Conservation (phyloP, 805 yeast species). For the Starmerella stellata region DNA sequence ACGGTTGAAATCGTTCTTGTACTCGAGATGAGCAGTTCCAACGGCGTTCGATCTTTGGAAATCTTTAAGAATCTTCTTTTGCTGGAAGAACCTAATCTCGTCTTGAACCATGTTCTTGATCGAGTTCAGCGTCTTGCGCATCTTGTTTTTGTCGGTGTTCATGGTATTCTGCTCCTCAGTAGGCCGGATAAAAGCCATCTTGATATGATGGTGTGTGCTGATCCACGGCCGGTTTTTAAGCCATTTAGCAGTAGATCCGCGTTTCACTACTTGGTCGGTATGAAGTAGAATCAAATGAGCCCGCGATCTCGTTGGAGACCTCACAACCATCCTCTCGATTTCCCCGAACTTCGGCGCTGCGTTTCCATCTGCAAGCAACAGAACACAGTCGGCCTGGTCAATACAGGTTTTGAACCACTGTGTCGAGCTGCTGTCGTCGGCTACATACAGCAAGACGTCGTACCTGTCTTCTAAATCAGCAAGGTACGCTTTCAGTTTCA, state of each 20-base stretch:
- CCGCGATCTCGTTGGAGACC: constrained; percentile 65
- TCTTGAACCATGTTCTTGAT: constrained; percentile 18
- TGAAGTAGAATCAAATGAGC: constrained; percentile 75
- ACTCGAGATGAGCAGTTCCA: constrained; percentile 27
- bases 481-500: constrained; percentile 75
- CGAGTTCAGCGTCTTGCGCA: constrained; percentile 7
- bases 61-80: constrained; percentile 17
- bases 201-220: constrained; percentile 81
- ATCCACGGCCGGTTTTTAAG: constrained; percentile 76
- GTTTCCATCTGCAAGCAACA: constrained; percentile 69
- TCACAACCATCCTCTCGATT: constrained; percentile 57
- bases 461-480: constrained; percentile 79
- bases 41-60: constrained; percentile 20
- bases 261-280: constrained; percentile 60
- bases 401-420: constrained; percentile 87
- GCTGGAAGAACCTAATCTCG: constrained; percentile 13
- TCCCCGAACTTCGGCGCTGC: constrained; percentile 64
- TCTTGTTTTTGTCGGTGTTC: constrained; percentile 15
- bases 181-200: constrained; percentile 30
- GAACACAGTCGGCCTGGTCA: constrained; percentile 87
- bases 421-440: constrained; percentile 60
- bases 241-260: constrained; percentile 78
- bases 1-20: constrained; percentile 76
- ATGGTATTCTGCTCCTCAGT: constrained; percentile 19
- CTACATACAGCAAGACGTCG: constrained; percentile 75